phyloP scores from a whole-genome alignment of 225 moss, liverwort and hornwort species.

The Anthoceros angustus region DNA sequence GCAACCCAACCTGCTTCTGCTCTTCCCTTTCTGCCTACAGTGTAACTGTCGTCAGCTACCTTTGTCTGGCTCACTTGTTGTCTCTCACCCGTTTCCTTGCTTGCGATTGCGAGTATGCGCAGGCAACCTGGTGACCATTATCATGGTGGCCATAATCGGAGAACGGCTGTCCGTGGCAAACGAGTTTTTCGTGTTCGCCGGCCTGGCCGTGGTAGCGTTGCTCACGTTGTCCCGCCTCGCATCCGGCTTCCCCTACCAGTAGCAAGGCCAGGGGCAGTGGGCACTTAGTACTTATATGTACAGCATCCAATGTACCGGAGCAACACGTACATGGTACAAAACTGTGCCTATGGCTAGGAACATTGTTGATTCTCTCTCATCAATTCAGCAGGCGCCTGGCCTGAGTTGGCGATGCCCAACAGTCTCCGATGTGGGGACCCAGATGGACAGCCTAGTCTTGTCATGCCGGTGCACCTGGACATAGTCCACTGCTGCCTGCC shows the following conservation, averaged over 20 bases:
- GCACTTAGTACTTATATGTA: too few relatives aligned
- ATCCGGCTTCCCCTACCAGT: neutral
- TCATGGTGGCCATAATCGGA: slow-evolving; percentile 11
- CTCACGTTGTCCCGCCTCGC: neutral
- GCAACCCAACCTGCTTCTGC: neutral
- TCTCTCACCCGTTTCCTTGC: neutral
- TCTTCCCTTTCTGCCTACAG: neutral
- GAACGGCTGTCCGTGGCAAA: slow-evolving; percentile 12
- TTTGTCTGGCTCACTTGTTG: neutral
- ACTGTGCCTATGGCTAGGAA: too few relatives aligned
- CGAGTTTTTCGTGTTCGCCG: slow-evolving; percentile 24
- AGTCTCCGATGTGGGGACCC: too few relatives aligned
- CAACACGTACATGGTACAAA: too few relatives aligned
- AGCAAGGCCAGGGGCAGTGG: neutral
- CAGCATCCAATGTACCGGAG: too few relatives aligned
- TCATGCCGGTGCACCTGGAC: too few relatives aligned
- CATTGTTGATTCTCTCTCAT: too few relatives aligned
- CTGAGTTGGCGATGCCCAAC: too few relatives aligned
- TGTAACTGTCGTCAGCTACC: neutral
- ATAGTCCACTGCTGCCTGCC: too few relatives aligned
- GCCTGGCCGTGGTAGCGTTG: neutral
- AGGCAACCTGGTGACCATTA: slow-evolving; percentile 16
- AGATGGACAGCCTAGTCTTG: too few relatives aligned
- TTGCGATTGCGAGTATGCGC: neutral
- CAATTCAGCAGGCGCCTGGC: too few relatives aligned